Evolutionary conservation across 805 yeast genomes (phyloP).

Genomic region (Lipomyces japonicus): DNA sequence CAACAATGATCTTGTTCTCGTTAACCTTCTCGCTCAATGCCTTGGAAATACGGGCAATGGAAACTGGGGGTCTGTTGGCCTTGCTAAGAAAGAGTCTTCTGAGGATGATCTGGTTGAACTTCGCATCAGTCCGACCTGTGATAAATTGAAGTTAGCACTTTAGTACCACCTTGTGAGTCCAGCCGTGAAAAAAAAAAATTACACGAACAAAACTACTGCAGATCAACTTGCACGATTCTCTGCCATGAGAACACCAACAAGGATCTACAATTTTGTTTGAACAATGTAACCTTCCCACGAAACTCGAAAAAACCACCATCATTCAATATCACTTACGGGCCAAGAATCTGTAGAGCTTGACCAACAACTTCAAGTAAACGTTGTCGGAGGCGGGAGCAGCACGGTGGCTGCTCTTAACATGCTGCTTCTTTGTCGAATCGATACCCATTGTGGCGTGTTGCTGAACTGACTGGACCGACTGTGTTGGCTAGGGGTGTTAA

Average conservation of each 20-base stretch:
- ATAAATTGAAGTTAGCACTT: too few relatives aligned
- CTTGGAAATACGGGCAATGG: conserved; percentile 84
- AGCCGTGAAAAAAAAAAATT: too few relatives aligned
- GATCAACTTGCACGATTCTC: too few relatives aligned
- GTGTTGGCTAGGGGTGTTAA: too few relatives aligned
- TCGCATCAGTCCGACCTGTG: conserved; percentile 91
- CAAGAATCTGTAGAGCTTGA: conserved; percentile 97
- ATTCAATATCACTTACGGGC: conserved; percentile 76
- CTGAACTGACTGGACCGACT: too few relatives aligned
- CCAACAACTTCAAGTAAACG: conserved; percentile 96
- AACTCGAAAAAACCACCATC: not conserved
- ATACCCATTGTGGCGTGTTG: too few relatives aligned
- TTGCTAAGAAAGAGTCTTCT: conserved; percentile 93
- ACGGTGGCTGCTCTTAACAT: conserved; percentile 94
- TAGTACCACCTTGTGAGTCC: too few relatives aligned
- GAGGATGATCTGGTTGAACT: conserved; percentile 97
- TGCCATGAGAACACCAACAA: not conserved
- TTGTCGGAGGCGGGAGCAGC: conserved; percentile 99
- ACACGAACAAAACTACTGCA: too few relatives aligned
- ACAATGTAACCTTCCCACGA: not conserved
- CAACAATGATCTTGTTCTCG: conserved; percentile 87
- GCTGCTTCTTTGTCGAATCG: conserved; percentile 95
- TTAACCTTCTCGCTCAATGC: conserved; percentile 81
- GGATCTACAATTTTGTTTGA: not conserved
- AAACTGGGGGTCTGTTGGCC: conserved; percentile 99